phyloP scores from a whole-genome alignment of 257 asterid genomes.

The Ajuga chamaepitys region DNA sequence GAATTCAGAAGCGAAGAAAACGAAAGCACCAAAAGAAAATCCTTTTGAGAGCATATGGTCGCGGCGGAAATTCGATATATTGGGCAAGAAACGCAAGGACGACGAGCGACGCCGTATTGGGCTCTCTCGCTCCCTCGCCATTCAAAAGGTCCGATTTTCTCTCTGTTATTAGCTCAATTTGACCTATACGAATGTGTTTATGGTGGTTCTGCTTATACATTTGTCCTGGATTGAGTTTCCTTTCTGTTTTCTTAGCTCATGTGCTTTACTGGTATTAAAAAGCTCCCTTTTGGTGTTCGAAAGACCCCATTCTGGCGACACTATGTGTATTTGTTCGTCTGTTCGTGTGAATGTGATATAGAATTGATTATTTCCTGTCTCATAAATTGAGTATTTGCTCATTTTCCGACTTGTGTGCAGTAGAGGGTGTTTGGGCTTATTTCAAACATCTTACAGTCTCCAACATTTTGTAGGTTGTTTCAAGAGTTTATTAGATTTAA shows the following conservation, averaged over 20 bases:
- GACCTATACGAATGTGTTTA: background rate
- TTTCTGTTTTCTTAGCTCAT: background rate
- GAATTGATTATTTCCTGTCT: background rate
- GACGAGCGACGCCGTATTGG: constrained; percentile 85
- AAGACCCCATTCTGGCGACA: background rate
- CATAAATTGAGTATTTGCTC: too few species aligned
- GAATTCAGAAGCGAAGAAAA: constrained; percentile 54
- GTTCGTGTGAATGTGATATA: background rate
- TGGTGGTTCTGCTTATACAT: constrained; percentile 1
- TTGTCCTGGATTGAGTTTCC: background rate
- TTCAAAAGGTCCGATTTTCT: constrained; percentile 52
- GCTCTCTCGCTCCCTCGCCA: constrained; percentile 74
- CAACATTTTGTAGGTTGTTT: too few species aligned
- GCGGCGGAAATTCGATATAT: constrained; percentile 66
- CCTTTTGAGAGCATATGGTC: constrained; percentile 92
- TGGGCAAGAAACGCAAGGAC: constrained; percentile 83
- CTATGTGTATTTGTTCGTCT: background rate
- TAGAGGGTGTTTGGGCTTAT: too few species aligned
- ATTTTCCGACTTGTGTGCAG: too few species aligned
- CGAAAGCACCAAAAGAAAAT: constrained; percentile 46
- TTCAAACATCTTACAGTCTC: too few species aligned
- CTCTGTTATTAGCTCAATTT: background rate
- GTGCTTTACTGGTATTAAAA: background rate
- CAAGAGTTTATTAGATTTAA: too few species aligned
- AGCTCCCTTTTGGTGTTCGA: background rate